Percentiles rank a stretch among this genome's conserved stretches.
Evolutionary conservation across 805 yeast species (phyloP).

Genomic region (Candida sithepensis): DNA sequence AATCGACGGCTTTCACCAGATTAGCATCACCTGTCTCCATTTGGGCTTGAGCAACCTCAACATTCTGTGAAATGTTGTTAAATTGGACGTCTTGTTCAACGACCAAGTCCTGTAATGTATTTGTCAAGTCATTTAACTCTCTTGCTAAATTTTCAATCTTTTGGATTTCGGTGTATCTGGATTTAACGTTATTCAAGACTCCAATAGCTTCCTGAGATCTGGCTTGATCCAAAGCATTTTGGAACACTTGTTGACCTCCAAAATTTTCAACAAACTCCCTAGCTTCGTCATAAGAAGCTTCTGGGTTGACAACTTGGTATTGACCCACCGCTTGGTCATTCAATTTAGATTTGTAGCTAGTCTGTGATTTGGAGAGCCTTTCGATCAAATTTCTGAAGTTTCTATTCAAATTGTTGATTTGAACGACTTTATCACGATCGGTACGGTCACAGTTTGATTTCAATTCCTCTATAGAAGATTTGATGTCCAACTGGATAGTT

Average conservation of each 20-base stretch:
- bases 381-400: constrained; percentile 77
- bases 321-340: constrained; percentile 84
- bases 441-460: constrained; percentile 56
- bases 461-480: constrained; percentile 64
- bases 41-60: constrained; percentile 74
- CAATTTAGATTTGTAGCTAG: constrained; percentile 72
- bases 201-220: constrained; percentile 87
- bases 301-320: constrained; percentile 76
- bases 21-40: constrained; percentile 90
- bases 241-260: constrained; percentile 79
- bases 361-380: constrained; percentile 77
- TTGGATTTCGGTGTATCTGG: constrained; percentile 84
- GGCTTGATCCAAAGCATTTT: constrained; percentile 79
- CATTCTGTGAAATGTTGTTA: constrained; percentile 72
- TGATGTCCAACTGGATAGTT: constrained; percentile 50
- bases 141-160: constrained; percentile 89
- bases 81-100: constrained; percentile 87
- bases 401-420: constrained; percentile 81
- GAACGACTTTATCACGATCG: constrained; percentile 75
- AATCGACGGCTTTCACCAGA: constrained; percentile 75
- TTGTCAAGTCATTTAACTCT: constrained; percentile 85
- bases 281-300: constrained; percentile 76
- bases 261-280: constrained; percentile 76
- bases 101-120: constrained; percentile 90
- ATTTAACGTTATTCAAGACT: constrained; percentile 85